phyloP scores from a whole-genome alignment of 169 alveolate genomes.

The Cardiosporidium cionae region DNA sequence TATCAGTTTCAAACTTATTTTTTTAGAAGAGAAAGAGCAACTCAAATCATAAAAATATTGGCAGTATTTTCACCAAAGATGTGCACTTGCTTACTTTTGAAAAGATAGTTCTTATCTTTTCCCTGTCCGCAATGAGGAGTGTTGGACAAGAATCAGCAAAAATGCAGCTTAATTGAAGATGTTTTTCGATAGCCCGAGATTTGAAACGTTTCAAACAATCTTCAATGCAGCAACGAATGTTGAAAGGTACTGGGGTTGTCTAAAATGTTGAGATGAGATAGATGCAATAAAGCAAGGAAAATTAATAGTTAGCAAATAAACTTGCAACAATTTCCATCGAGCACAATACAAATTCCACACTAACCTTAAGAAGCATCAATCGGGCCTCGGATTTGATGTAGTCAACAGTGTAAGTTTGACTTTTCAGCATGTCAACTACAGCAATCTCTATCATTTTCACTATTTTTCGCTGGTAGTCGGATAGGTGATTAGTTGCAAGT shows the following conservation, averaged over 20 bases:
- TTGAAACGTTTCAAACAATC: neutral
- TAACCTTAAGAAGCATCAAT: neutral
- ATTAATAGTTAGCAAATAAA: no score
- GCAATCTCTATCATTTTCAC: neutral
- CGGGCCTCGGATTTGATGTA: neutral
- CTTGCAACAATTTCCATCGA: no score
- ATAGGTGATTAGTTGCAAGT: neutral
- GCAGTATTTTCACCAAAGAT: neutral
- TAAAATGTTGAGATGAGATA: no score
- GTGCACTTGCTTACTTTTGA: neutral
- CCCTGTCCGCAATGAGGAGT: neutral
- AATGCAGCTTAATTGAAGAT: neutral
- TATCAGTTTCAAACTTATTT: no score
- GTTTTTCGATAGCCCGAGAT: neutral
- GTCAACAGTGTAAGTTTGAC: neutral
- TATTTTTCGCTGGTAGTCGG: neutral
- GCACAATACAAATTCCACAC: no score
- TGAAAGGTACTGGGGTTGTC: neutral
- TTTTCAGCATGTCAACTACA: neutral
- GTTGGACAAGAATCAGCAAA: neutral
- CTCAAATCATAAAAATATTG: no score
- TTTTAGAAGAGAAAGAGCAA: no score
- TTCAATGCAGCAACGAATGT: neutral
- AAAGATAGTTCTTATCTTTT: neutral
- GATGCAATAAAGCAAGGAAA: no score